phyloP scores from a whole-genome alignment of 2,329 filamentous ascomycete genomes.

The Acrocalymma vagum region DNA sequence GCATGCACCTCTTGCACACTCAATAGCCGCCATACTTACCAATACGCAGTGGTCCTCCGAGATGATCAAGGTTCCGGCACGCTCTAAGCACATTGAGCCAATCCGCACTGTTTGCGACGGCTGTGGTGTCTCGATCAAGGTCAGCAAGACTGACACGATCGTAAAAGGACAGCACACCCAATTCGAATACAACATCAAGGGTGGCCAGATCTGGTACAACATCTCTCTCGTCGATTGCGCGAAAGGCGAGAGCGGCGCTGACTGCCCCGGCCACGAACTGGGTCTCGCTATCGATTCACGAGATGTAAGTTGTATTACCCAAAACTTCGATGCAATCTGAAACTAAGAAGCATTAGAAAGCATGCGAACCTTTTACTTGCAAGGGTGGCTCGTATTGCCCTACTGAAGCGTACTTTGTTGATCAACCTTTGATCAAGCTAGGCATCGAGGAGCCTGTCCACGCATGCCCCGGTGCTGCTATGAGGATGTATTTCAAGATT shows the following conservation, averaged over 20 bases:
- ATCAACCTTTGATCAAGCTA: conserved; percentile 27
- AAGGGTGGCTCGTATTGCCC: conserved; percentile 31
- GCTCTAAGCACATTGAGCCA: conserved; percentile 26
- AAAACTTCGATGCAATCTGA: too few species aligned
- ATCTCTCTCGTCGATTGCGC: conserved; percentile 40
- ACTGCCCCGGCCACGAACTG: conserved; percentile 31
- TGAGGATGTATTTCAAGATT: conserved; percentile 27
- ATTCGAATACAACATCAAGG: conserved; percentile 34
- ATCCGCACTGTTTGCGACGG: conserved; percentile 23
- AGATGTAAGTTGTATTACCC: conserved; percentile 4
- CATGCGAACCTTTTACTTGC: conserved; percentile 13
- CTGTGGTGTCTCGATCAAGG: conserved; percentile 31
- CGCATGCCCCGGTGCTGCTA: conserved; percentile 23
- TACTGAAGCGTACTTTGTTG: conserved; percentile 33
- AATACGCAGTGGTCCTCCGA: conserved; percentile 5
- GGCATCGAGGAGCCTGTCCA: conserved; percentile 33
- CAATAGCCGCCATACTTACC: too few species aligned
- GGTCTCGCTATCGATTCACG: conserved; percentile 26
- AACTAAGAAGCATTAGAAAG: background rate
- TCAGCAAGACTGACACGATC: conserved; percentile 33
- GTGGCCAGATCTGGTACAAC: conserved; percentile 32
- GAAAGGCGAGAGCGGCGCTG: conserved; percentile 22
- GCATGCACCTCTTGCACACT: too few species aligned
- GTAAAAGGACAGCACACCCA: conserved; percentile 30
- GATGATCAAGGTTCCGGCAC: conserved; percentile 23